Conservation (phyloP, 2,329 filamentous ascomycete species). For the Phaeophleospora eucalypticola region DNA sequence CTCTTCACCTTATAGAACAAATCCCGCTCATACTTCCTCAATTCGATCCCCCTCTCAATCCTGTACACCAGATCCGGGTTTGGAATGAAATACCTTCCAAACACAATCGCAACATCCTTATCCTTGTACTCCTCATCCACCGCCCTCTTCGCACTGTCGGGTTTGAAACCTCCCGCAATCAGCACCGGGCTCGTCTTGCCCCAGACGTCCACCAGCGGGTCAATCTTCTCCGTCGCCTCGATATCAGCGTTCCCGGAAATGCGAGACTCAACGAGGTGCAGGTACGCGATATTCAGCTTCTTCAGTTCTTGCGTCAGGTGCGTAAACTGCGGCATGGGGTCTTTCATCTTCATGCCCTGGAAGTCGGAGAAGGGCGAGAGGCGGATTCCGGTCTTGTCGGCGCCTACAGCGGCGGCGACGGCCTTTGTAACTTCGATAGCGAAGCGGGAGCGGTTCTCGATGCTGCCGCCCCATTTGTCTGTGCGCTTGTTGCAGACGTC, state of each 20-base stretch:
- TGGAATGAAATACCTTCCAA: slow-evolving; percentile 47
- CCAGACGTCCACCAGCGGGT: slow-evolving; percentile 47
- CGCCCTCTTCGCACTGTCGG: slow-evolving; percentile 34
- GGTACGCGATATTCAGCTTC: slow-evolving; percentile 52
- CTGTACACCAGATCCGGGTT: slow-evolving; percentile 48
- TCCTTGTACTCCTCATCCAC: slow-evolving; percentile 34
- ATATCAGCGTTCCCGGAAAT: slow-evolving; percentile 43
- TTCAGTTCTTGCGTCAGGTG: slow-evolving; percentile 48
- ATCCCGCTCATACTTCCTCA: slow-evolving; percentile 42
- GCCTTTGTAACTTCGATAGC: slow-evolving; percentile 52
- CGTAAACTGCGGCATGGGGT: slow-evolving; percentile 59
- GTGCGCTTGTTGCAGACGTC: slow-evolving; percentile 48
- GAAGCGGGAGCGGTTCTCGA: slow-evolving; percentile 54
- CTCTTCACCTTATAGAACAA: slow-evolving; percentile 42
- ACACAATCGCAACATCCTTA: slow-evolving; percentile 41
- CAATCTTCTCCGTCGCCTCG: slow-evolving; percentile 34
- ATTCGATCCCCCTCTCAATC: slow-evolving; percentile 39
- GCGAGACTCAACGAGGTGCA: slow-evolving; percentile 59
- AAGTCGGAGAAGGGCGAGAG: slow-evolving; percentile 57
- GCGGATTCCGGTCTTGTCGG: slow-evolving; percentile 48
- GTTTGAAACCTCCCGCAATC: slow-evolving; percentile 41
- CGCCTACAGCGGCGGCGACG: slow-evolving; percentile 43
- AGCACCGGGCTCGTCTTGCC: slow-evolving; percentile 45
- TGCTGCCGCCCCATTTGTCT: slow-evolving; percentile 49
- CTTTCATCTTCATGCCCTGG: slow-evolving; percentile 58